Percentiles rank a stretch among this genome's conserved stretches.
Conservation (phyloP, 257 asterid species). For the Ocimum tenuiflorum region DNA sequence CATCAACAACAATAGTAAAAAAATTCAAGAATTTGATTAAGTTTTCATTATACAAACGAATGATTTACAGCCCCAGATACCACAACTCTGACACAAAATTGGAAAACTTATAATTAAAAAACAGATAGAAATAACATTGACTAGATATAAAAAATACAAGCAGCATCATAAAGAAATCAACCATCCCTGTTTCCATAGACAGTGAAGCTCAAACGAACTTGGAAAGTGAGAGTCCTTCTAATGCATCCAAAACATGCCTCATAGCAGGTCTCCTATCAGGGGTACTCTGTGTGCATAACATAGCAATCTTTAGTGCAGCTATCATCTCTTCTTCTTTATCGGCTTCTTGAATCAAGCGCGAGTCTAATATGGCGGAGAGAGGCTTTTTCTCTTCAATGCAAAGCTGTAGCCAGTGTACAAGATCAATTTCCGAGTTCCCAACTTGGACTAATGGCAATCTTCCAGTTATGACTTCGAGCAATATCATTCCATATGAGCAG, state of each 20-base stretch:
- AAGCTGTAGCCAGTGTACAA: slow-evolving; percentile 66
- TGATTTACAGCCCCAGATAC: not conserved
- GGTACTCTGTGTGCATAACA: slow-evolving; percentile 58
- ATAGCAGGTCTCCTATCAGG: slow-evolving; percentile 79
- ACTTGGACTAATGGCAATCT: slow-evolving; percentile 51
- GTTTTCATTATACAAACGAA: not conserved
- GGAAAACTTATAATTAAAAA: not conserved
- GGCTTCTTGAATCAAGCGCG: slow-evolving; percentile 39
- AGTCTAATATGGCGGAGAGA: slow-evolving; percentile 58
- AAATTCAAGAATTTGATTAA: slow-evolving; percentile 1
- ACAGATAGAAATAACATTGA: not conserved
- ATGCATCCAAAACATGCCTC: slow-evolving; percentile 54
- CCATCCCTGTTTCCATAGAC: not conserved
- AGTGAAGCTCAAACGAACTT: not conserved
- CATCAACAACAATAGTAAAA: not conserved
- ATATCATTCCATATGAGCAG: slow-evolving; percentile 64
- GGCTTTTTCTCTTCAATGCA: slow-evolving; percentile 79
- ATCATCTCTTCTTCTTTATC: slow-evolving; percentile 76
- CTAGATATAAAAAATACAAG: slow-evolving; percentile 5
- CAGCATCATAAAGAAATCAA: not conserved
- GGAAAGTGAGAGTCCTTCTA: slow-evolving; percentile 40
- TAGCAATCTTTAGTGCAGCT: slow-evolving; percentile 57
- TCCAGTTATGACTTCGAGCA: slow-evolving; percentile 66
- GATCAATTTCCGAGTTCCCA: slow-evolving; percentile 50
- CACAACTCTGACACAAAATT: not conserved